phyloP scores from a whole-genome alignment of 2,329 filamentous ascomycete species.

The Paracoccidioides lutzii region DNA sequence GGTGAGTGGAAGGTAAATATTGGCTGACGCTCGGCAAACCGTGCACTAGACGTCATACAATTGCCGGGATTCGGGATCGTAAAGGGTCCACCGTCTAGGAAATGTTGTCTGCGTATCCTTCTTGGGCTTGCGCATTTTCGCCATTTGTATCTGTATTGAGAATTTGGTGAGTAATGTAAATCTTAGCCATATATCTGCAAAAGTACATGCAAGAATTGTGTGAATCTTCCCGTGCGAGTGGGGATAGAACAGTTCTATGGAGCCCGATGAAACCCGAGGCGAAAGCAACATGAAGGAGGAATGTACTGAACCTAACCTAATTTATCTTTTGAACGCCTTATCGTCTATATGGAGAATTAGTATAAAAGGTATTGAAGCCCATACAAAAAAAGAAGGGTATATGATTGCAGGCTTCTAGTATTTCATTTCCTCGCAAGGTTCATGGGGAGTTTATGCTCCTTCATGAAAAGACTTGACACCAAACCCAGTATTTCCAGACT shows the following conservation, averaged over 20 bases:
- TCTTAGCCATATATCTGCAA: too few species aligned
- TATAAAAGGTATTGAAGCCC: not conserved
- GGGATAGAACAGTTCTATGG: too few species aligned
- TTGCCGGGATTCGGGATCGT: not conserved
- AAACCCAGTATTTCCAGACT: slow-evolving; percentile 50
- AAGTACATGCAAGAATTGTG: too few species aligned
- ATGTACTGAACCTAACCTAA: too few species aligned
- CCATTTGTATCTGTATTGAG: not conserved
- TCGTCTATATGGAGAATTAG: too few species aligned
- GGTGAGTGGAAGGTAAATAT: not conserved
- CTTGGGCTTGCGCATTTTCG: not conserved
- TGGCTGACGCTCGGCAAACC: not conserved
- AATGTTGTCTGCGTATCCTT: not conserved
- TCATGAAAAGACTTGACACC: slow-evolving; percentile 54
- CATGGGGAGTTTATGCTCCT: slow-evolving; percentile 63
- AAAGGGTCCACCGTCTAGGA: not conserved
- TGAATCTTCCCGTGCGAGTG: too few species aligned
- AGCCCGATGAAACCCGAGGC: too few species aligned
- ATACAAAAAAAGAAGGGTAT: not conserved
- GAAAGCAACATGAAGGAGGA: too few species aligned
- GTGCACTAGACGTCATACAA: not conserved
- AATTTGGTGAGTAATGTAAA: not conserved
- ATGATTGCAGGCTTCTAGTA: slow-evolving; percentile 1
- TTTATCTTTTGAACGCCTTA: too few species aligned
- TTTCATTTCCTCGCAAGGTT: slow-evolving; percentile 44